Conservation (phyloP, 2,329 filamentous ascomycete species). For the Aspergillus ochraceoroseus region DNA sequence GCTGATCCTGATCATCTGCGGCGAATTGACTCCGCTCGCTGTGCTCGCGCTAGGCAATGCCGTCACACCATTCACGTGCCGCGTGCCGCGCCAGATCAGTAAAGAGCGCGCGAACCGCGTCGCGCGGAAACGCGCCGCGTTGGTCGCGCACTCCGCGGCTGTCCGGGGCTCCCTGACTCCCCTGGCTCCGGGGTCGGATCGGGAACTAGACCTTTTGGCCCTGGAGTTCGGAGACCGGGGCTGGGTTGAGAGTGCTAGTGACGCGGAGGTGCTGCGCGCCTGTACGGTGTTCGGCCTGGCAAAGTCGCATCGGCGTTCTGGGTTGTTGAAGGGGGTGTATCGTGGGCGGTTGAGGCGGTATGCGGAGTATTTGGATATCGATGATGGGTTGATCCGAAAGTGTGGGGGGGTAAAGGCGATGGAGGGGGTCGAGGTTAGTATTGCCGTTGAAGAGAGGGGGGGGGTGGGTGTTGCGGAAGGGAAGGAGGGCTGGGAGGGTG, state of each 20-base stretch:
- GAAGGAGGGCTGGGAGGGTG: slow-evolving; percentile 22
- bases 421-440: slow-evolving; percentile 58
- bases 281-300: slow-evolving; percentile 35
- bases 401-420: slow-evolving; percentile 59
- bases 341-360: slow-evolving; percentile 50
- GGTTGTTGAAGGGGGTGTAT: slow-evolving; percentile 47
- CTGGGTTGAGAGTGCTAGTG: slow-evolving; percentile 22
- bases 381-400: slow-evolving; percentile 63
- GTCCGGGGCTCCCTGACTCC: slow-evolving; percentile 15
- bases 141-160: slow-evolving; percentile 23
- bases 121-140: slow-evolving; percentile 32
- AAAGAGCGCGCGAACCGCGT: slow-evolving; percentile 52
- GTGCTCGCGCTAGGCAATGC: slow-evolving; percentile 64
- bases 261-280: slow-evolving; percentile 29
- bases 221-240: slow-evolving; percentile 21
- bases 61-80: slow-evolving; percentile 74
- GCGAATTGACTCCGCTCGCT: slow-evolving; percentile 79
- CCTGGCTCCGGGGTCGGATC: slow-evolving; percentile 17
- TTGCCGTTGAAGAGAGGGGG: slow-evolving; percentile 68
- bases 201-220: slow-evolving; percentile 32
- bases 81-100: slow-evolving; percentile 71
- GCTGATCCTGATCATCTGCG: slow-evolving; percentile 69
- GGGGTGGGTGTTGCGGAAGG: slow-evolving; percentile 32
- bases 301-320: slow-evolving; percentile 41
- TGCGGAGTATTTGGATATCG: slow-evolving; percentile 61